Percentiles rank a stretch among this genome's conserved stretches.
Conservation (phyloP, 352 stramenopile species). For the Globisporangium ultimum region DNA sequence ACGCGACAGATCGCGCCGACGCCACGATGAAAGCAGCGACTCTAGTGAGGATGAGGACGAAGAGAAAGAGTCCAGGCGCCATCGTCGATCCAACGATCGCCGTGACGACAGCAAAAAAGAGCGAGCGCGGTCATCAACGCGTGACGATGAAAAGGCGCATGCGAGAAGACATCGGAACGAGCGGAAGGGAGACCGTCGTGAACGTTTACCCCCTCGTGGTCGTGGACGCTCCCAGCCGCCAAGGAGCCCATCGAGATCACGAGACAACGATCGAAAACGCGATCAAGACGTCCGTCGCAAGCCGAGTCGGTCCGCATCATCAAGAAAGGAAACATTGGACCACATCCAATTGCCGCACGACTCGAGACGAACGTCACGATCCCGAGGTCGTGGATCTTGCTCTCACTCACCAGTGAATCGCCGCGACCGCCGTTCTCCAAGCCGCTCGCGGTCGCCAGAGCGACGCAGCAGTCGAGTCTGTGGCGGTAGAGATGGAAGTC, state of each 20-base stretch:
- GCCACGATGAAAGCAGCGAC: constrained; percentile 19
- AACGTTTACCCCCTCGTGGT: background rate
- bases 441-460: too few relatives aligned
- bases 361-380: background rate
- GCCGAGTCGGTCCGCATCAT: background rate
- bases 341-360: too few relatives aligned
- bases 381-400: background rate
- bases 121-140: background rate
- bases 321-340: too few relatives aligned
- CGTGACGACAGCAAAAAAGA: background rate
- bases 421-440: too few relatives aligned
- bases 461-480: too few relatives aligned
- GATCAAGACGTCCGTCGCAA: background rate
- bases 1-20: background rate
- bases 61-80: background rate
- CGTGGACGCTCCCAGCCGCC: background rate
- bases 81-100: background rate
- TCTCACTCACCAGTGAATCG: too few relatives aligned
- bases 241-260: background rate
- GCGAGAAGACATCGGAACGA: background rate
- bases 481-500: background rate
- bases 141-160: background rate
- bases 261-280: background rate
- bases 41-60: background rate
- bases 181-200: background rate